Conservation (phyloP, 257 asterid genomes). For the Solanum etuberosum region DNA sequence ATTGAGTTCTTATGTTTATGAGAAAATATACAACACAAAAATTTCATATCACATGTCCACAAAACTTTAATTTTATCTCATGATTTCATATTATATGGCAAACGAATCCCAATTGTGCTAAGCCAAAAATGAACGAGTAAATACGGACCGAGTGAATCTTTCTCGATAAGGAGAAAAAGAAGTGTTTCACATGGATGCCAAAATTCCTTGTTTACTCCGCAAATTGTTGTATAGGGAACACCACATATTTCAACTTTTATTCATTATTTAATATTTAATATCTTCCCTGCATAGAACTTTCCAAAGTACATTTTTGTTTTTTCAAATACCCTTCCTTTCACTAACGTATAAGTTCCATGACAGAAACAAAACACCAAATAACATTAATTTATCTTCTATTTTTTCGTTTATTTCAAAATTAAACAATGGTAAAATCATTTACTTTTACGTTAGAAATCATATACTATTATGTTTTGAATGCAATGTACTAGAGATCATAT, state of each 20-base stretch:
- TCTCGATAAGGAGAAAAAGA: background rate
- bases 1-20: no score
- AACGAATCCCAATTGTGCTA: no score
- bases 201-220: background rate
- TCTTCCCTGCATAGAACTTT: background rate
- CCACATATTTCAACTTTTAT: background rate
- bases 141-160: no score
- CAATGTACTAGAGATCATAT: background rate
- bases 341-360: background rate
- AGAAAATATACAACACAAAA: no score
- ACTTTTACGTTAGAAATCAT: background rate
- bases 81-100: no score
- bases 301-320: background rate
- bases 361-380: background rate
- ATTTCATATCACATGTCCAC: no score
- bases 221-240: background rate
- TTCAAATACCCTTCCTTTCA: background rate
- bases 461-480: background rate
- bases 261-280: background rate
- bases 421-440: background rate
- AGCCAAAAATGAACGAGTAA: no score
- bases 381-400: background rate
- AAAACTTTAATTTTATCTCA: no score
- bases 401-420: background rate
- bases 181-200: background rate